Base-by-base conservation (phyloP, 1,139 yeast species). In the Candida labiduridarum region DNA sequence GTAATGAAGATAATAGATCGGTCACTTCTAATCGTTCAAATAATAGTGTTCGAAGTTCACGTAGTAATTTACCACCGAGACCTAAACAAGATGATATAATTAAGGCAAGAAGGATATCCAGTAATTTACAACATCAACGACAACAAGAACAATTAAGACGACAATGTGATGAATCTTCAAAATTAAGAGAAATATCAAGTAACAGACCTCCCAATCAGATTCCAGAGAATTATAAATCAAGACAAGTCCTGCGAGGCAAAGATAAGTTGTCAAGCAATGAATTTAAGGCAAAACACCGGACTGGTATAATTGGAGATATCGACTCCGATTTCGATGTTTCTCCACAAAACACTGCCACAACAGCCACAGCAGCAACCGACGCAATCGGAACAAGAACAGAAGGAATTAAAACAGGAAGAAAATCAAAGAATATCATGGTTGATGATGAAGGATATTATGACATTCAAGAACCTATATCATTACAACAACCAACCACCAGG, bases 391-490 rank as follows among this genome's bases (percentile, higher is more conserved):
- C n/a, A n/a, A n/a, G n/a, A n/a, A n/a, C n/a, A n/a, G n/a, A n/a
- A n/a, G 16, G 9, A 33, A 33, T n/a, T n/a, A 33, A 33, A 10
- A 31, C n/a, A 31, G 12, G 16, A 35, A 25, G 14, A 38, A 19
- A 19, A 11, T 36, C 40, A 14, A 11, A 14, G 10, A 40, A 27
- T 10, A 19, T n/a, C 12, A 45, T 14, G 33, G 56, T 52, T 16
- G 53, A 57, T 15, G 73, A 70, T 15, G 76, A 72, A 44, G 76
- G 71, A 9, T 74, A 58, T 57, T 70, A 68, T 55, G 80, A 76
- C 55, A 68, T 74, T 31, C 75, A 40, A 9, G 51, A 70, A 31
- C 77, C 78, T 0, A 68, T 65, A n/a, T 52, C 71, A 38, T 64
- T 69, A 2, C 58, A 64, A 42, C 47, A 61, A 66, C 44, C 36